Base-by-base conservation (phyloP, 345 rosid species). In the Fremontodendron californicum region DNA sequence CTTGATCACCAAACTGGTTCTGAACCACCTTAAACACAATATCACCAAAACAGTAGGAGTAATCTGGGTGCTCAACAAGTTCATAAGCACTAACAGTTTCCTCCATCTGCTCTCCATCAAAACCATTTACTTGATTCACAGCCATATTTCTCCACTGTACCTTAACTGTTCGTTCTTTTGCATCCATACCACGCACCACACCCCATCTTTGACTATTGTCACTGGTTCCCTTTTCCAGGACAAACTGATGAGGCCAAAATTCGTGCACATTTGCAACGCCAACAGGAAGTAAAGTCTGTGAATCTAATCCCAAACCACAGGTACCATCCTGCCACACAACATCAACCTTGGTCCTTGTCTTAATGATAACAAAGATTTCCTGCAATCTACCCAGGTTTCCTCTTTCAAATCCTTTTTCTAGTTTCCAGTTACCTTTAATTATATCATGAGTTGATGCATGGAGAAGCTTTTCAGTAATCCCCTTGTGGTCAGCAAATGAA, bases 221-320 rank as follows among this genome's bases (percentile, higher is more conserved):
- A 51, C 55, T 76, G 48, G 86, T 77, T 43, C 82, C 88, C 83
- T 86, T 90, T 78, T 91, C 94, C 51, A 87, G 78, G n/a, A 96
- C 95, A 78, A 90, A 92, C 82, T 96, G 99, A 23, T 88, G 89
- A 0, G 99, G 97, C 97, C 91, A 92, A 87, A 96, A 93, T 25
- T 93, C 98, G 71, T 96, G 93, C 33, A 90, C 85, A 80, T 90
- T 90, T 15, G 87, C 79, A 78, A 80, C 77, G 45, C 87, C 86
- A 69, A 92, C 73, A 13, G 97, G 97, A 71, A 90, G 84, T 74
- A 96, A 69, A 75, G 85, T 84, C 74, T 79, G 86, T 12, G 96
- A 86, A 68, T 90, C 93, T 74, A 93, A 67, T 75, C 85, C 91
- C 58, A 77, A 25, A 13, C 87, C 86, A 77, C 82, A 82, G 78